Percentiles rank a stretch among this genome's conserved stretches.
Conservation (phyloP, 495 filamentous ascomycete genomes). For the Lasiosphaeria hispida region DNA sequence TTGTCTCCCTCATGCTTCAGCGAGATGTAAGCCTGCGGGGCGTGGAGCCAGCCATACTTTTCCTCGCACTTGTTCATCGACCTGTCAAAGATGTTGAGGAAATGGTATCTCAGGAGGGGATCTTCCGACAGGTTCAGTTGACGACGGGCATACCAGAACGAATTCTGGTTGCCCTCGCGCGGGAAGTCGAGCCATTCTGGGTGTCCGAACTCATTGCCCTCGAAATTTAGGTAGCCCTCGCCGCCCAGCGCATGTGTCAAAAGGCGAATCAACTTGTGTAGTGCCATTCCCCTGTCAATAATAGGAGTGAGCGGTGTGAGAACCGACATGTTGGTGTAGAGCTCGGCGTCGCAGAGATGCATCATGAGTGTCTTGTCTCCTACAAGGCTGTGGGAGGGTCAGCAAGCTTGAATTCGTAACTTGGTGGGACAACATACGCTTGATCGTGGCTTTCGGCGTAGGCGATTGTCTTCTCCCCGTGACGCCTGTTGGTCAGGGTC, state of each 20-base stretch:
- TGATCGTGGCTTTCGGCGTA: slow-evolving; percentile 97
- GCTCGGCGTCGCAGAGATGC: slow-evolving; percentile 95
- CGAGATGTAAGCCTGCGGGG: slow-evolving; percentile 83
- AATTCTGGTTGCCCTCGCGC: slow-evolving; percentile 89
- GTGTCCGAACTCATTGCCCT: slow-evolving; percentile 98
- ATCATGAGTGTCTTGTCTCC: slow-evolving; percentile 95
- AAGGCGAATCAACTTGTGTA: slow-evolving; percentile 97
- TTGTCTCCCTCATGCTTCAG: slow-evolving; percentile 95
- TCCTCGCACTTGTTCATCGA: slow-evolving; percentile 83
- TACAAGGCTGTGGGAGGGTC: slow-evolving; percentile 67
- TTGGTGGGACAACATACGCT: slow-evolving; percentile 64
- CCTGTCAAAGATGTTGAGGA: slow-evolving; percentile 91
- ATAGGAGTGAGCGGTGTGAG: slow-evolving; percentile 80
- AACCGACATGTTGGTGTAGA: slow-evolving; percentile 96
- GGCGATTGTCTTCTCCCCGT: slow-evolving; percentile 98
- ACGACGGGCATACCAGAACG: slow-evolving; percentile 93
- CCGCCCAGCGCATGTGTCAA: slow-evolving; percentile 93
- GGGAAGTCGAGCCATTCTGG: slow-evolving; percentile 99
- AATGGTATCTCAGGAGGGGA: slow-evolving; percentile 77
- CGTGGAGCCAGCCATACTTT: slow-evolving; percentile 90
- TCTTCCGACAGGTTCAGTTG: slow-evolving; percentile 94
- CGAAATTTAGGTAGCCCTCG: slow-evolving; percentile 97
- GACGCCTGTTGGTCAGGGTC: slow-evolving; percentile 86
- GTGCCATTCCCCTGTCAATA: slow-evolving; percentile 84
- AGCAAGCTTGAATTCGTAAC: background rate